Base-by-base conservation (phyloP, 306 rosid genomes). In the Rubus idaeus region DNA sequence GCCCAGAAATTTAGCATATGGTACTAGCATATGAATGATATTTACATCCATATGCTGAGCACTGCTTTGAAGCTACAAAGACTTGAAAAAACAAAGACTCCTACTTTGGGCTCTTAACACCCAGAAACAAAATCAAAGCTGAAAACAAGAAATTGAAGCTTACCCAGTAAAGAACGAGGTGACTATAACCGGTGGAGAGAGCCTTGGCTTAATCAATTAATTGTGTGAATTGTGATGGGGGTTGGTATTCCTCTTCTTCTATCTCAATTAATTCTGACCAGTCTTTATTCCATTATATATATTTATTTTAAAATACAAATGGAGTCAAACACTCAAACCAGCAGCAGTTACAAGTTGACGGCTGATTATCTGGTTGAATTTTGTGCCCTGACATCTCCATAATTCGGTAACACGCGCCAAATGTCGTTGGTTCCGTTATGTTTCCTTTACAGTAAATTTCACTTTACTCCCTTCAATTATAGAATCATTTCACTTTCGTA, bases 61-160 rank as follows among this genome's bases (percentile, higher is more conserved):
- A n/a, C n/a, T n/a, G n/a, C n/a, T n/a, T n/a, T n/a, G n/a, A n/a
- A n/a, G n/a, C n/a, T n/a, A n/a, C n/a, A n/a, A n/a, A n/a, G n/a
- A n/a, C n/a, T 1, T 49, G 14, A 35, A 51, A 51, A 17, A 30
- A 4, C 0, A 35, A 17, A 70, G 8, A 3, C 20, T 55, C 16
- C 23, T 18, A 5, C 46, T 20, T 10, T 40, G 18, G 42, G 9
- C 4, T 37, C 30, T 23, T 40, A 41, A 65, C 35, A 30, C 50
- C 46, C 30, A 41, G 30, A 64, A 17, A 65, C 37, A 73, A 20
- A 56, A 21, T 26, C 7, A 58, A 57, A 58, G 10, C 30, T 58
- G 26, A 74, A 60, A 56, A 26, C 56, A 60, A 10, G 77, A 26
- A 45, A 57, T 8, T 73, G 68, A 56, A 73, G 55, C 77, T 73